Evolutionary conservation across 495 filamentous ascomycete genomes (phyloP).

Genomic region (Xylaria intraflava): DNA sequence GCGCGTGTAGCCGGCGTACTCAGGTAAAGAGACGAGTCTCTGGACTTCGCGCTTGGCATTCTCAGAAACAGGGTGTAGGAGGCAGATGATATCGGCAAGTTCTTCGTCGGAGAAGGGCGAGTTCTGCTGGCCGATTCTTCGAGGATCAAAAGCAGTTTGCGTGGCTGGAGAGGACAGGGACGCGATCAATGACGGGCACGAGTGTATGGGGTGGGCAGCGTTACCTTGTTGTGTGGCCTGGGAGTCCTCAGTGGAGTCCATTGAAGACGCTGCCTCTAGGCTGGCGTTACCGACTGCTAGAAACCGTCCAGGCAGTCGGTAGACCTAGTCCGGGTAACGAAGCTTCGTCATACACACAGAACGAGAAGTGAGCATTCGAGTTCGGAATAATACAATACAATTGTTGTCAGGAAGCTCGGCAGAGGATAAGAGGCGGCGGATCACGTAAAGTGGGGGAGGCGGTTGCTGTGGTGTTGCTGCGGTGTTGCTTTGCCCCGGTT

Average conservation of each 20-base stretch:
- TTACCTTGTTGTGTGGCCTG: constrained; percentile 31
- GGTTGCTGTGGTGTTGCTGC: not conserved
- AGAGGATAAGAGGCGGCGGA: not conserved
- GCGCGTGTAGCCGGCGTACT: constrained; percentile 33
- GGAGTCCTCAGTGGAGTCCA: constrained; percentile 25
- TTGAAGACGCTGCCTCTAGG: constrained; percentile 16
- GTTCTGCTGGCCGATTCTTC: constrained; percentile 64
- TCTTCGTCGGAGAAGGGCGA: constrained; percentile 76
- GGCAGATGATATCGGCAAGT: constrained; percentile 79
- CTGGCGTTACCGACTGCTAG: constrained; percentile 7
- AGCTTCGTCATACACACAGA: constrained; percentile 1
- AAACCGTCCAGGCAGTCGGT: constrained; percentile 10
- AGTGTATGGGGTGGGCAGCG: not conserved
- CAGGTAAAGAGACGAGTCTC: constrained; percentile 36
- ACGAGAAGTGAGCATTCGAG: not conserved
- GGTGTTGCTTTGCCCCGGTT: not conserved
- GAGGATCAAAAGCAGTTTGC: constrained; percentile 73
- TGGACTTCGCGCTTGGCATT: constrained; percentile 62
- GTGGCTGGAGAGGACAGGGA: constrained; percentile 47
- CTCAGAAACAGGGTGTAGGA: constrained; percentile 72
- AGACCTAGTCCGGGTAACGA: not conserved
- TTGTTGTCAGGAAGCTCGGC: not conserved
- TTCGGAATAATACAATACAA: not conserved
- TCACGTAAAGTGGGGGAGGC: not conserved
- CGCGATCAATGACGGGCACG: constrained; percentile 12